These are phyloP conservation scores for Ceratobasidium sp. DNA, from an alignment of 1,284 basidiomycete species.

Conservation along the genomic window DNA sequence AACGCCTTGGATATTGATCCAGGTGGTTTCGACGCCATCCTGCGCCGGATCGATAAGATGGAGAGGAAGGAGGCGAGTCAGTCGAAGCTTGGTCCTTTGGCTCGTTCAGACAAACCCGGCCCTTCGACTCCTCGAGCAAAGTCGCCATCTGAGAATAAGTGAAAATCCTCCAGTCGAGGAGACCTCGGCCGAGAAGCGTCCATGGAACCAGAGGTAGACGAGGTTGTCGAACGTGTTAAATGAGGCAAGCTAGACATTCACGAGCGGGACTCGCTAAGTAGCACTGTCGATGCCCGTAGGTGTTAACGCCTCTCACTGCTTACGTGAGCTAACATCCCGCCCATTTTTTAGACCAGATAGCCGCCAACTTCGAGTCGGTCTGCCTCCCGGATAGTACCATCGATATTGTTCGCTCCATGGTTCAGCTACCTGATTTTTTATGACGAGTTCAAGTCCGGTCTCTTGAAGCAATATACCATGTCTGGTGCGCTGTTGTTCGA, in stretches of 20 bases:
- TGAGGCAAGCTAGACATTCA: slow-evolving; percentile 81
- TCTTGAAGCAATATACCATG: slow-evolving; percentile 91
- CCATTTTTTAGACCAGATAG: slow-evolving; percentile 75
- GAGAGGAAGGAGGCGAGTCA: not conserved
- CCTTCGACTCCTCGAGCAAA: not conserved
- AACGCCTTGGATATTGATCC: not conserved
- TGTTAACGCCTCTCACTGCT: not conserved
- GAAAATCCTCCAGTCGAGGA: too few species aligned
- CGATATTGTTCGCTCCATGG: slow-evolving; percentile 89
- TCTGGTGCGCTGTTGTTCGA: slow-evolving; percentile 91
- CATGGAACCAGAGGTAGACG: slow-evolving; percentile 57
- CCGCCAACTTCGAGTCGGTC: slow-evolving; percentile 86
- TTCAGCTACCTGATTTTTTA: slow-evolving; percentile 94
- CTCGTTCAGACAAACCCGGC: not conserved
- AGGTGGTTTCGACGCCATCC: not conserved
- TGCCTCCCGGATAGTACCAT: slow-evolving; percentile 87
- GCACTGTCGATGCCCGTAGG: slow-evolving; percentile 84
- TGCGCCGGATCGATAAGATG: slow-evolving; percentile 4
- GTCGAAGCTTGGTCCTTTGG: not conserved
- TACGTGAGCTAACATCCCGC: too few species aligned
- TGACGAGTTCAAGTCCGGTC: slow-evolving; percentile 88
- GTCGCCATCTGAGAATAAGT: too few species aligned
- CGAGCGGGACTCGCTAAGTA: slow-evolving; percentile 80
- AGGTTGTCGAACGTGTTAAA: slow-evolving; percentile 79
- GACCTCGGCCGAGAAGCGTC: not conserved